These are phyloP conservation scores for Solanum medicagineum DNA, from an alignment of 257 asterid species.

Conservation along the genomic window DNA sequence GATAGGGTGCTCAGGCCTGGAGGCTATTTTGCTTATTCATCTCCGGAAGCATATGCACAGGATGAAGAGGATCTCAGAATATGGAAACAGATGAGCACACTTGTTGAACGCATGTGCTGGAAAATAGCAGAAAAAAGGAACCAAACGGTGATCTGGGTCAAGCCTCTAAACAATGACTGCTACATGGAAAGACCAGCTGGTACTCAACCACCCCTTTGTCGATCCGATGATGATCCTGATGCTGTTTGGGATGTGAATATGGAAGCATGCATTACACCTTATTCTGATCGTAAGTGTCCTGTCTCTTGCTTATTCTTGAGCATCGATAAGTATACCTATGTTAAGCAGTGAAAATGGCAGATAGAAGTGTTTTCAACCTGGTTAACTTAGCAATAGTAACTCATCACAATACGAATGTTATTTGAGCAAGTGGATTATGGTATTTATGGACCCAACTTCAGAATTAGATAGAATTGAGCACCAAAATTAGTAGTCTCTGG, in stretches of 20 bases:
- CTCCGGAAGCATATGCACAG: slow-evolving; percentile 96
- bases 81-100: slow-evolving; percentile 81
- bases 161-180: slow-evolving; percentile 78
- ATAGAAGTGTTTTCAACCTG: not conserved
- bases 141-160: slow-evolving; percentile 92
- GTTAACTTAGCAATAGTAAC: not conserved
- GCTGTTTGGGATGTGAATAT: slow-evolving; percentile 75
- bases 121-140: slow-evolving; percentile 62
- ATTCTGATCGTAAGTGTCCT: slow-evolving; percentile 76
- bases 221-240: slow-evolving; percentile 82
- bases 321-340: not conserved
- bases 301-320: not conserved
- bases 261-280: slow-evolving; percentile 90
- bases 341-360: not conserved
- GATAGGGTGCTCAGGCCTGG: slow-evolving; percentile 90
- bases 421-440: not conserved
- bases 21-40: slow-evolving; percentile 91
- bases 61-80: slow-evolving; percentile 86
- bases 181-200: slow-evolving; percentile 62
- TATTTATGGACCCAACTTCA: not conserved
- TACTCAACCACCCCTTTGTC: slow-evolving; percentile 85
- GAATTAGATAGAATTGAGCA: not conserved
- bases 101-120: slow-evolving; percentile 94
- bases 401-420: not conserved
- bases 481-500: not conserved